Evolutionary conservation across 2,329 filamentous ascomycete species (phyloP).

Genomic region (Diaporthe citri): DNA sequence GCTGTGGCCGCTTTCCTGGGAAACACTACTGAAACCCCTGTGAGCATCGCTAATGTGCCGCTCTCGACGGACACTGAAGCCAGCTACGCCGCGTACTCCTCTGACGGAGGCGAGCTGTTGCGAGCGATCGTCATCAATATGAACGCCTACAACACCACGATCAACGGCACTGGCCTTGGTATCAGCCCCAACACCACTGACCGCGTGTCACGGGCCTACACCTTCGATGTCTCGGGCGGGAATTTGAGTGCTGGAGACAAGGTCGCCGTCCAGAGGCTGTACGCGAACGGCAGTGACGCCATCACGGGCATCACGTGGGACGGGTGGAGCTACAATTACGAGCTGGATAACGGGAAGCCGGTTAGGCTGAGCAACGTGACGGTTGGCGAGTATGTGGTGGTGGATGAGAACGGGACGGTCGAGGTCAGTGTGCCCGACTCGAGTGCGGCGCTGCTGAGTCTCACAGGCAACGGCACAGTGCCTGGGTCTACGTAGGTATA

Average conservation of each 20-base stretch:
- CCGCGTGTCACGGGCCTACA: conserved; percentile 55
- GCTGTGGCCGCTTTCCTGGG: conserved; percentile 69
- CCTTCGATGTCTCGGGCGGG: conserved; percentile 53
- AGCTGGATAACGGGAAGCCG: conserved; percentile 66
- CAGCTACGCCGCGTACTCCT: conserved; percentile 68
- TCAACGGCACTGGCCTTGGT: conserved; percentile 53
- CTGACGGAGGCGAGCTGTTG: conserved; percentile 51
- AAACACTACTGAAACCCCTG: conserved; percentile 49
- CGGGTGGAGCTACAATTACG: conserved; percentile 72
- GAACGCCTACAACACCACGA: conserved; percentile 69
- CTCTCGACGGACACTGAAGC: conserved; percentile 57
- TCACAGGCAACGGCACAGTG: conserved; percentile 38
- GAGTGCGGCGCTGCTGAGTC: conserved; percentile 55
- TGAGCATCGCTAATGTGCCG: conserved; percentile 63
- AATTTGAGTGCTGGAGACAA: conserved; percentile 51
- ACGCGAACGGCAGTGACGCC: conserved; percentile 74
- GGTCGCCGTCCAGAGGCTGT: conserved; percentile 56
- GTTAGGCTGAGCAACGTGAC: conserved; percentile 69
- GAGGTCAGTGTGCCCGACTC: conserved; percentile 55
- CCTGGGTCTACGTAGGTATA: background rate
- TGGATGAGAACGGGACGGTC: conserved; percentile 42
- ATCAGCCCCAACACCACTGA: conserved; percentile 42
- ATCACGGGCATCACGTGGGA: conserved; percentile 72
- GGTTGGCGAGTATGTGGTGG: conserved; percentile 53
- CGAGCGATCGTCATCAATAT: conserved; percentile 70